Evolutionary conservation across 495 filamentous ascomycete species (phyloP).

Genomic region (Copromyces sp.): DNA sequence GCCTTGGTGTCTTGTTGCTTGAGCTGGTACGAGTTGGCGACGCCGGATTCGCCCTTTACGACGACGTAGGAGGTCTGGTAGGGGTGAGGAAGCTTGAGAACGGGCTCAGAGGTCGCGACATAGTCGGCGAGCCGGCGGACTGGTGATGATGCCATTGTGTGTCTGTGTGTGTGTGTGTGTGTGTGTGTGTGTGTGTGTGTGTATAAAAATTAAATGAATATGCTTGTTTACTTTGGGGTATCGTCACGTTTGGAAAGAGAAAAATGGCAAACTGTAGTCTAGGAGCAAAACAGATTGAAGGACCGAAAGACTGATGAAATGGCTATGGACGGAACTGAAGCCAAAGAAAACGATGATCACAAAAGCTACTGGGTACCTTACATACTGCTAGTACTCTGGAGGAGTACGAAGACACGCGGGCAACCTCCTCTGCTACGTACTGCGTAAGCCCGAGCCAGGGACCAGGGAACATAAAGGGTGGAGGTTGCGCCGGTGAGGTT

Average conservation of each 20-base stretch:
- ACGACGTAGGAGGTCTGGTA: constrained; percentile 35
- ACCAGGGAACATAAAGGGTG: background rate
- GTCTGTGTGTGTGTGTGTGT: background rate
- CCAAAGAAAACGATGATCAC: background rate
- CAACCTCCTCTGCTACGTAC: background rate
- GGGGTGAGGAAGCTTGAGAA: constrained; percentile 38
- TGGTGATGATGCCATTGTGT: constrained; percentile 15
- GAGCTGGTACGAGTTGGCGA: constrained; percentile 12
- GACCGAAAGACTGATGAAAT: background rate
- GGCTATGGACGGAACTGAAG: background rate
- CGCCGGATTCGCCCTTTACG: constrained; percentile 11
- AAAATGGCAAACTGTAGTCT: background rate
- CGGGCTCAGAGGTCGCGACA: constrained; percentile 23
- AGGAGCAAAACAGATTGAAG: background rate
- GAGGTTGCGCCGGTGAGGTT: background rate
- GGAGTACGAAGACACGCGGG: background rate
- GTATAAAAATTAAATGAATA: background rate
- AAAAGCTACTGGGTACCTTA: background rate
- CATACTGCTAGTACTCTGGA: background rate
- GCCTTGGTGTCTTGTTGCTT: constrained; percentile 8
- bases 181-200: background rate
- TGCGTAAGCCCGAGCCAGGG: background rate
- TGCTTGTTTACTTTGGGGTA: background rate
- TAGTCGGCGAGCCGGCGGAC: constrained; percentile 14
- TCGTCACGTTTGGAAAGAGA: background rate